Evolutionary conservation across 331 rosid genomes (phyloP).

Genomic region (Rosa hybrid): DNA sequence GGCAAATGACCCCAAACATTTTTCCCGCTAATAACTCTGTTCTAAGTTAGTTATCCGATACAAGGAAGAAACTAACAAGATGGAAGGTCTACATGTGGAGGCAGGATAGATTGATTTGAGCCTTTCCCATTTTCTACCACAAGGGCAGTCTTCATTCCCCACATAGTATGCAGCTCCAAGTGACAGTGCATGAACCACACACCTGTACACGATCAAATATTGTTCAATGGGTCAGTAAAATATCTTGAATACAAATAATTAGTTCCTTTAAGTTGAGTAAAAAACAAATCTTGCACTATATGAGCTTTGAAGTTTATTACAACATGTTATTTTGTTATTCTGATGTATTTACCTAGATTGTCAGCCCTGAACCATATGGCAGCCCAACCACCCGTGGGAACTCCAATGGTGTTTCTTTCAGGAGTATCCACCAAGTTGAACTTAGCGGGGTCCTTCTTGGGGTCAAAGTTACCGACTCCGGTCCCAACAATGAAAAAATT

Average conservation of each 20-base stretch:
- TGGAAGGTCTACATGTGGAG: constrained; percentile 44
- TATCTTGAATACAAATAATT: too few species aligned
- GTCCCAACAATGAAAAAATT: constrained; percentile 61
- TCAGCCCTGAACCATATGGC: constrained; percentile 66
- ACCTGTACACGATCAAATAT: too few species aligned
- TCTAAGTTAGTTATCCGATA: not conserved
- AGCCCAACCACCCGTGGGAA: constrained; percentile 68
- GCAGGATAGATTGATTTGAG: constrained; percentile 25
- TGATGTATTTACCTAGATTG: constrained; percentile 50
- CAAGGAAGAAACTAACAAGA: constrained; percentile 22
- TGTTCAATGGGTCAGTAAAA: too few species aligned
- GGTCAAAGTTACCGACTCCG: constrained; percentile 55
- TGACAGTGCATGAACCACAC: constrained; percentile 40
- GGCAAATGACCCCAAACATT: not conserved
- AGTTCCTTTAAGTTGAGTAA: too few species aligned
- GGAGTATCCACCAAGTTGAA: constrained; percentile 57
- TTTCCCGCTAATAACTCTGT: not conserved
- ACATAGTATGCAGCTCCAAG: constrained; percentile 41
- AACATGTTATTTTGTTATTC: not conserved
- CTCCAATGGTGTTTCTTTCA: constrained; percentile 63
- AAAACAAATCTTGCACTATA: too few species aligned
- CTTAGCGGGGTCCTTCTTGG: constrained; percentile 41
- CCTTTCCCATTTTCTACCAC: constrained; percentile 37
- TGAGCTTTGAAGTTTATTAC: too few species aligned
- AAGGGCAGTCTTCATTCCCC: constrained; percentile 45